Evolutionary conservation across 73 alveolate species (phyloP), one percentile per base, ranked within the genome.

Genomic region (Blepharisma stoltei): DNA sequence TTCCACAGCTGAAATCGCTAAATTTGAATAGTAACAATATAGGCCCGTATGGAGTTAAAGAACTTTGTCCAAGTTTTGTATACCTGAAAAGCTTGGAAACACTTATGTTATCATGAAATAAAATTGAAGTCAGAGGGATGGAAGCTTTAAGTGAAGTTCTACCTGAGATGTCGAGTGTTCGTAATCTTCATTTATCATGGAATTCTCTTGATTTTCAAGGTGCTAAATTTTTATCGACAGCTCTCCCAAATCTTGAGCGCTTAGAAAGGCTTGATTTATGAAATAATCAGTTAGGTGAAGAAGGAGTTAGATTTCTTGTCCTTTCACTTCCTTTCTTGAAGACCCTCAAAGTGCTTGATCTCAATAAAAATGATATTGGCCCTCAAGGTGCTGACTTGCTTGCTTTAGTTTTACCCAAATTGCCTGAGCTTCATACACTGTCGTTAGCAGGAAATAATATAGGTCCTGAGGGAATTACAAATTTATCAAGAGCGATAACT

Each of bases 181-280:
- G 23, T 14, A 38, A 8, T 9, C 46, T 60, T 8, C 73, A 60
- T 14, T 25, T 60, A 14, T 60, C 73, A 18, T 60, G 73, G 47
- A 60, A 60, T 60, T n/a, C 14, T 18, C 14, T 60, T 20, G 14
- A n/a, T 20, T n/a, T 14, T 8, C 46, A 20, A 60, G 73, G 73
- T 25, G 73, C 73, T 11, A n/a, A 60, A 38, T 60, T 60, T 38
- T 25, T 60, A 60, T n/a, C 73, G 23, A 60, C 46, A 5, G 73
- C 49, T 20, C 23, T 60, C 2, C n/a, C 23, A 2, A 8, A 14
- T 60, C 23, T n/a, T 60, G 46, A 60, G 4, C 14, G 23, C 2
- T 38, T 60, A 14, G 73, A 60, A 60, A 60, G 23, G 23, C 73
- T 60, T 25, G 73, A 60, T 9, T 25, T 60, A 38, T 60, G 73